Evolutionary conservation across 2,329 filamentous ascomycete genomes (phyloP).

Genomic region (Akanthomyces dipterigenus): DNA sequence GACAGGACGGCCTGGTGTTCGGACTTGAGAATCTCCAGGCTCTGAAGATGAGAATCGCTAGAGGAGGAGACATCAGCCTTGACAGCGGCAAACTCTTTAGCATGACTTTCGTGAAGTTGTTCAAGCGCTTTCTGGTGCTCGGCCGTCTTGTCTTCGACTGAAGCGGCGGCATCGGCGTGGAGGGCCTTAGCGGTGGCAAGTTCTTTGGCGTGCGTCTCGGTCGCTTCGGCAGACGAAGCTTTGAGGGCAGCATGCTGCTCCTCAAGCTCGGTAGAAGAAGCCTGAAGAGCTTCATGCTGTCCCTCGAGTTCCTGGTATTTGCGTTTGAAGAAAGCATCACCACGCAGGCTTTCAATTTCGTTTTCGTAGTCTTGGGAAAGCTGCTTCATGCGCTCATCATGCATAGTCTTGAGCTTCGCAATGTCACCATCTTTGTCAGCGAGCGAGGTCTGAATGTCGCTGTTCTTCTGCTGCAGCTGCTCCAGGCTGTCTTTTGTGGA

Average conservation of each 20-base stretch:
- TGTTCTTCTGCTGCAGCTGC: slow-evolving; percentile 43
- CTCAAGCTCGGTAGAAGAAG: slow-evolving; percentile 42
- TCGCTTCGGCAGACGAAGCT: slow-evolving; percentile 28
- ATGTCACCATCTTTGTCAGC: slow-evolving; percentile 43
- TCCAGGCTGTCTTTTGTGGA: slow-evolving; percentile 39
- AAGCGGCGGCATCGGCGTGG: slow-evolving; percentile 36
- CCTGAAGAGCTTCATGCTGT: slow-evolving; percentile 46
- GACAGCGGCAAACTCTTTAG: slow-evolving; percentile 51
- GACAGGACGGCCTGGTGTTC: slow-evolving; percentile 24
- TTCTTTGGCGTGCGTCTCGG: slow-evolving; percentile 34
- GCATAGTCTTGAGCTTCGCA: slow-evolving; percentile 45
- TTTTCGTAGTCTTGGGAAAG: slow-evolving; percentile 55
- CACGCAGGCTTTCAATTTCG: slow-evolving; percentile 58
- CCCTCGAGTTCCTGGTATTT: slow-evolving; percentile 55
- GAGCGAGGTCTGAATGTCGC: slow-evolving; percentile 39
- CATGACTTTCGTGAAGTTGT: slow-evolving; percentile 48
- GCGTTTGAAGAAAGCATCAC: slow-evolving; percentile 57
- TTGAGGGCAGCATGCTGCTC: slow-evolving; percentile 46
- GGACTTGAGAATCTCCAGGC: slow-evolving; percentile 32
- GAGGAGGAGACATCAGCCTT: slow-evolving; percentile 32
- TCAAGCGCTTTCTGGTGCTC: slow-evolving; percentile 50
- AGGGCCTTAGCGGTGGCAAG: slow-evolving; percentile 37
- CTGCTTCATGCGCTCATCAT: slow-evolving; percentile 51
- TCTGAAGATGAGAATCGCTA: slow-evolving; percentile 21
- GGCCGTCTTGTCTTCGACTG: slow-evolving; percentile 44